Evolutionary conservation across 257 asterid species (phyloP).

Genomic region (Solanum dulcamara): DNA sequence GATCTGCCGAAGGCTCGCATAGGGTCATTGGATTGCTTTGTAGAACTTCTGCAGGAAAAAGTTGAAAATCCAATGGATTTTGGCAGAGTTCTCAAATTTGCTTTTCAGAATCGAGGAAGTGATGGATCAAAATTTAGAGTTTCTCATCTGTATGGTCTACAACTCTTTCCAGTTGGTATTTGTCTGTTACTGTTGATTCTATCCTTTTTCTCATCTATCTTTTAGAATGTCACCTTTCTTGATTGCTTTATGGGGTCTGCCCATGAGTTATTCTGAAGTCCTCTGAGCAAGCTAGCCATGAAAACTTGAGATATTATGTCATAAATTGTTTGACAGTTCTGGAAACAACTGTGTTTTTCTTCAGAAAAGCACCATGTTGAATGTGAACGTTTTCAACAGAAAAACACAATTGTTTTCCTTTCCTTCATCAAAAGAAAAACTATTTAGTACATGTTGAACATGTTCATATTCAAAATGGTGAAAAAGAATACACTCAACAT

Average conservation of each 20-base stretch:
- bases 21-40: slow-evolving; percentile 46
- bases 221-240: neutral
- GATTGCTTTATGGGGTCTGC: neutral
- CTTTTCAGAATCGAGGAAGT: slow-evolving; percentile 70
- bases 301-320: neutral
- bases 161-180: slow-evolving; percentile 3
- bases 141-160: slow-evolving; percentile 81
- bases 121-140: slow-evolving; percentile 52
- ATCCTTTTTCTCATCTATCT: neutral
- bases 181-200: slow-evolving; percentile 5
- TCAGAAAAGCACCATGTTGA: neutral
- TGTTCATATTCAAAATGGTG: neutral
- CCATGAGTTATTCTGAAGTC: neutral
- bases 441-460: neutral
- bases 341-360: neutral
- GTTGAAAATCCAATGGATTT: slow-evolving; percentile 88
- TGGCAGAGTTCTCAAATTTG: slow-evolving; percentile 64
- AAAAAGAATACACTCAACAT: neutral
- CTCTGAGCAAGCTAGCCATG: neutral
- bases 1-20: slow-evolving; percentile 43
- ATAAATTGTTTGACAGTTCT: neutral
- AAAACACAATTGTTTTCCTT: neutral
- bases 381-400: neutral
- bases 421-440: neutral
- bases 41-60: slow-evolving; percentile 76